Conservation (phyloP, 75 land plant species). For the Selaginella moellendorffii region DNA sequence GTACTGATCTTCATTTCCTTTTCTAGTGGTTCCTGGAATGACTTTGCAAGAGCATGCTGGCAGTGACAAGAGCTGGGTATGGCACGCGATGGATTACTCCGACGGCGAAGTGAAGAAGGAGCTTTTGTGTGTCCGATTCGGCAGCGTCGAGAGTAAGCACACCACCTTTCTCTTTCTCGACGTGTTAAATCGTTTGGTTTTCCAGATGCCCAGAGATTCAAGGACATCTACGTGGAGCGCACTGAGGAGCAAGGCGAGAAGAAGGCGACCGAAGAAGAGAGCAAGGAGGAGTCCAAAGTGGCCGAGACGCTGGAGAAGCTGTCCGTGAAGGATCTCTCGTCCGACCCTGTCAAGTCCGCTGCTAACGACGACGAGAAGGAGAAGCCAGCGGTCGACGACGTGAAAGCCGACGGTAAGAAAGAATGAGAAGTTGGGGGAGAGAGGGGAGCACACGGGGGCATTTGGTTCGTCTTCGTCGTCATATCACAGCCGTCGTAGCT, state of each 20-base stretch:
- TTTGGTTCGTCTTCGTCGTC: no score
- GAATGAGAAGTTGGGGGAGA: no score
- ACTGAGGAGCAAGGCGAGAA: conserved; percentile 21
- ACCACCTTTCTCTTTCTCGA: not conserved
- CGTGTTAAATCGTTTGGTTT: not conserved
- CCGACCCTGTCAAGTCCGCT: not conserved
- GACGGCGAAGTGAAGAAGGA: conserved; percentile 92
- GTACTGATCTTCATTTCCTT: not conserved
- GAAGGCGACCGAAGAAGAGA: not conserved
- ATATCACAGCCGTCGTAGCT: no score
- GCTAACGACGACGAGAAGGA: not conserved
- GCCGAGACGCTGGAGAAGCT: conserved; percentile 10
- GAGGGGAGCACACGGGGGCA: no score
- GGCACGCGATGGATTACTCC: conserved; percentile 84
- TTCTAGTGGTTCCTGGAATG: conserved; percentile 42
- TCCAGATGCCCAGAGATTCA: conserved; percentile 44
- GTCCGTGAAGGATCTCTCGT: not conserved
- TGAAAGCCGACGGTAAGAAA: not conserved
- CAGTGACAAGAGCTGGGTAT: conserved; percentile 83
- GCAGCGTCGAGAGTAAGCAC: conserved; percentile 62
- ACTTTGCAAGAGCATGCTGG: conserved; percentile 74
- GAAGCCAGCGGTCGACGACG: not conserved
- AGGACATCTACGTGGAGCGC: conserved; percentile 33
- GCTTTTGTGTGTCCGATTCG: conserved; percentile 62
- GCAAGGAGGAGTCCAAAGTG: conserved; percentile 1